Percentiles rank a stretch among this genome's conserved stretches.
Conservation (phyloP, 768 basidiomycete genomes). For the Naganishia friedmannii region DNA sequence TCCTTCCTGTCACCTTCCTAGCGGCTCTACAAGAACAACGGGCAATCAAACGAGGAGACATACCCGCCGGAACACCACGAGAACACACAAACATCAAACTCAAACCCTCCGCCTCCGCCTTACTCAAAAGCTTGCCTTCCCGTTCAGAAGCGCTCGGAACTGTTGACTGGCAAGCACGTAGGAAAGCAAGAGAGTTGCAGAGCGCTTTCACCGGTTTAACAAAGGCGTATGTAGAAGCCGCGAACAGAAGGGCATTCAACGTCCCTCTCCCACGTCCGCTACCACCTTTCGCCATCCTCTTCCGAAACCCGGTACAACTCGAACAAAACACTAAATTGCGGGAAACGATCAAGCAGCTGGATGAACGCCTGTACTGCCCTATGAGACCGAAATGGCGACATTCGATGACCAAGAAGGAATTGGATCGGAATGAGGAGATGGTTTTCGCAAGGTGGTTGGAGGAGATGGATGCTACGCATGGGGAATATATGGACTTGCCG, state of each 20-base stretch:
- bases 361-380: slow-evolving; percentile 57
- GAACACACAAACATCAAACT: slow-evolving; percentile 1
- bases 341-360: slow-evolving; percentile 30
- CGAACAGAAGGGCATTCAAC: slow-evolving; percentile 43
- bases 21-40: slow-evolving; percentile 73
- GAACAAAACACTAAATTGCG: slow-evolving; percentile 26
- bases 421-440: slow-evolving; percentile 86
- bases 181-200: slow-evolving; percentile 31
- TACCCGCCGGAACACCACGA: neutral
- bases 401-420: slow-evolving; percentile 80
- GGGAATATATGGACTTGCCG: slow-evolving; percentile 54
- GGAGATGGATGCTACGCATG: slow-evolving; percentile 62
- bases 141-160: slow-evolving; percentile 13
- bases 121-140: too few species aligned
- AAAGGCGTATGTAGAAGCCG: slow-evolving; percentile 40
- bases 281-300: slow-evolving; percentile 29
- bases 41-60: slow-evolving; percentile 77
- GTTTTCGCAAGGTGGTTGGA: slow-evolving; percentile 74
- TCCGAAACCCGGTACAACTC: slow-evolving; percentile 33
- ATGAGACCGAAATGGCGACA: slow-evolving; percentile 80
- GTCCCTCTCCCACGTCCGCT: slow-evolving; percentile 43
- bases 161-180: slow-evolving; percentile 19
- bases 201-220: slow-evolving; percentile 43
- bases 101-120: neutral
- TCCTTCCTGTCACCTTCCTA: neutral